A percentile compares a stretch with the other conserved stretches of the same genome.
These are phyloP conservation scores for Pleurotus platypus DNA, from an alignment of 768 basidiomycete genomes.

Conservation along the genomic window DNA sequence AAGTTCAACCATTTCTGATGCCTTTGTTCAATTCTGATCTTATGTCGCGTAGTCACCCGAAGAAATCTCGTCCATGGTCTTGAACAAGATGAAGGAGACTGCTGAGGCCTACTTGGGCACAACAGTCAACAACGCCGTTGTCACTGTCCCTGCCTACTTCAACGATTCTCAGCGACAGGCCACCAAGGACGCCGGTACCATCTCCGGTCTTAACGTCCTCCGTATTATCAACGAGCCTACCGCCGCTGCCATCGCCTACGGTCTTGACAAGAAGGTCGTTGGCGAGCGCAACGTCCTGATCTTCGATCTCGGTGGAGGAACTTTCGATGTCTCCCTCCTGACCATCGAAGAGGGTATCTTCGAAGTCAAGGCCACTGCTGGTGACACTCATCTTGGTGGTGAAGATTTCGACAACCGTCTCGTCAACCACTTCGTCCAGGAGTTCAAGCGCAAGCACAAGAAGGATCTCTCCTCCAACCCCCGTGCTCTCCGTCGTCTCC, in stretches of 20 bases:
- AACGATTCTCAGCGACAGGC: constrained; percentile 99
- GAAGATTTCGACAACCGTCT: constrained; percentile 99
- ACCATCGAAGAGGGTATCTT: constrained; percentile 98
- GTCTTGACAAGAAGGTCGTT: constrained; percentile 93
- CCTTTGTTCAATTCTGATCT: constrained; percentile 16
- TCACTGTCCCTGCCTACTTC: constrained; percentile 99
- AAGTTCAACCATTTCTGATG: constrained; percentile 26
- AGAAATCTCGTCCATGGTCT: constrained; percentile 99
- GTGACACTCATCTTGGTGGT: constrained; percentile 99
- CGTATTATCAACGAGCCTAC: constrained; percentile 99
- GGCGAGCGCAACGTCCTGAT: constrained; percentile 98
- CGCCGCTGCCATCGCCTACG: constrained; percentile 98
- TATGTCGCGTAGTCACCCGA: constrained; percentile 67
- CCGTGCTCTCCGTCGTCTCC: constrained; percentile 94
- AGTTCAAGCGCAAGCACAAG: constrained; percentile 98
- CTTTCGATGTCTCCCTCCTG: constrained; percentile 98
- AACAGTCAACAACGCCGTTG: constrained; percentile 97
- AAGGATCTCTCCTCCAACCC: constrained; percentile 91
- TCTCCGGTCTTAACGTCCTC: constrained; percentile 97
- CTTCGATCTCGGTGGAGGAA: constrained; percentile 99
- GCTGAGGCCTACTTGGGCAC: constrained; percentile 99
- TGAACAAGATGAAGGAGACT: constrained; percentile 99
- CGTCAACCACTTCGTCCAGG: constrained; percentile 94
- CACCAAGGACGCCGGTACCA: constrained; percentile 98
- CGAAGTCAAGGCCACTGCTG: constrained; percentile 98